Evolutionary conservation across 306 rosid genomes (phyloP).

Genomic region (Geum urbanum): DNA sequence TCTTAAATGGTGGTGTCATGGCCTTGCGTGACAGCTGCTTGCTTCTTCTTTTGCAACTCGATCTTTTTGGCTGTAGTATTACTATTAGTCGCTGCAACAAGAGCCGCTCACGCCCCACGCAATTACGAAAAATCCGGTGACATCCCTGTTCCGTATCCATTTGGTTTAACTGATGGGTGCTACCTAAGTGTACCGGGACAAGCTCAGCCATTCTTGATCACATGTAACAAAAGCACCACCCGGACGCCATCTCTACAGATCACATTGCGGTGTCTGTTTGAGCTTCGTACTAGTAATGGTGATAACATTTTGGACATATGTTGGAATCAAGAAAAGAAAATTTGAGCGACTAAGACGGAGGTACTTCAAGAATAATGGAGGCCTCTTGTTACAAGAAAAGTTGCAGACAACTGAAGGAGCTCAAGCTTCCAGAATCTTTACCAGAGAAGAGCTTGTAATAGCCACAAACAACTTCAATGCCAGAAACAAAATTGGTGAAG

Average conservation of each 20-base stretch:
- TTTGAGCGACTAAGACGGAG: constrained; percentile 5
- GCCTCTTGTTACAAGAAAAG: constrained; percentile 16
- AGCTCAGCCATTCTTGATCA: background rate
- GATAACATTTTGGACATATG: background rate
- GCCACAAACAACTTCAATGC: constrained; percentile 19
- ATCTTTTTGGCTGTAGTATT: background rate
- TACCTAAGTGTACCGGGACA: background rate
- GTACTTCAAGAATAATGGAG: constrained; percentile 22
- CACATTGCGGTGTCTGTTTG: constrained; percentile 11
- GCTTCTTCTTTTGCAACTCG: background rate
- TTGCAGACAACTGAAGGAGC: background rate
- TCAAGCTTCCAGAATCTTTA: constrained; percentile 3
- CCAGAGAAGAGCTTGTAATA: background rate
- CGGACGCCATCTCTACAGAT: background rate
- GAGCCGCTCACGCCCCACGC: background rate
- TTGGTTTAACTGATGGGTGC: background rate
- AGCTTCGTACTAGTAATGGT: background rate
- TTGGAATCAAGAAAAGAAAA: constrained; percentile 16
- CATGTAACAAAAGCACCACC: background rate
- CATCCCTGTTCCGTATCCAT: background rate
- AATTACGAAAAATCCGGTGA: background rate
- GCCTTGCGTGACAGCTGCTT: background rate
- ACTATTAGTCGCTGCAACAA: background rate
- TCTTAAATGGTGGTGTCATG: background rate
- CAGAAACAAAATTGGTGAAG: background rate